Evolutionary conservation across 345 rosid species (phyloP), one percentile per base, ranked within the genome.

Genomic region (Anacardium occidentale): DNA sequence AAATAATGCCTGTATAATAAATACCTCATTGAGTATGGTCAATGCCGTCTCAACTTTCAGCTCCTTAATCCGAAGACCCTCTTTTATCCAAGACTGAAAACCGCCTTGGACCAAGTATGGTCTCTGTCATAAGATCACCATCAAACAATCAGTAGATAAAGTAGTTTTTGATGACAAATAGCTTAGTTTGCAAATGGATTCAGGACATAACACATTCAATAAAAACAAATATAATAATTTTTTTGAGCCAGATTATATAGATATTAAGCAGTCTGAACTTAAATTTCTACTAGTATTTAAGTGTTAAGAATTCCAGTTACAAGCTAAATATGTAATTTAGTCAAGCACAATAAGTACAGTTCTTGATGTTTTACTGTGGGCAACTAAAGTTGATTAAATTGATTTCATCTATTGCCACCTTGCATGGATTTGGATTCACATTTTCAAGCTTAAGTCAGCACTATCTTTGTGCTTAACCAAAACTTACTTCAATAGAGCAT

Each of bases 71-170:
- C 91, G 90, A 48, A 91, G 87, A 77, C 94, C 94, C 79, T 89
- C 79, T 53, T 82, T 86, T 62, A 69, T 79, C 99, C 99, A 95
- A 74, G 98, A 84, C 71, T 85, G 85, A 83, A 81, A 95, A 69
- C 99, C 99, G 74, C 97, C 97, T 82, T 81, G 86, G 70, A 91
- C 85, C 87, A 89, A 58, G 80, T 87, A 95, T 52, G 99, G 78
- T 75, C 79, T 84, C 98, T 95, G 86, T 69, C 73, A 78, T 66
- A 69, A 37, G 75, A 68, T 77, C 34, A 75, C 21, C 63, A 50
- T 22, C 40, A 51, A 72, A 58, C 6, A 63, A 65, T 77, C 66
- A 79, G 70, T 47, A 70, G 44, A 56, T 47, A 25, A 70, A 40
- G 63, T 42, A 61, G 21, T 40, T 57, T 24, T 61, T 11, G 17